A percentile compares a stretch with the other conserved stretches of the same genome.
Evolutionary conservation across 2,329 filamentous ascomycete genomes (phyloP).

Genomic region (Aureobasidium namibiae): DNA sequence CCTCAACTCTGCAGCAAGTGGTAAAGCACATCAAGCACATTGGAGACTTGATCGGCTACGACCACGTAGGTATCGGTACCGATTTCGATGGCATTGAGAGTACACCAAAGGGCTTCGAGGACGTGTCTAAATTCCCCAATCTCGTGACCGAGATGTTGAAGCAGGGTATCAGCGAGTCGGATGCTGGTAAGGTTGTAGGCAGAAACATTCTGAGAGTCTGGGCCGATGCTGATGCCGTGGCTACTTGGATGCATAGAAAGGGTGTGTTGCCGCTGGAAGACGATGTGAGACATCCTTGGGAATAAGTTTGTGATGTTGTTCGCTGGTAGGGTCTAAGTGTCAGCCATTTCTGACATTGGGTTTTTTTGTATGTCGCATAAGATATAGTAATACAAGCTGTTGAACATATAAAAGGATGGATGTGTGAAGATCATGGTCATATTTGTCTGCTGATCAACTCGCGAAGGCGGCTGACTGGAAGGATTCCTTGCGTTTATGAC

Average conservation of each 20-base stretch:
- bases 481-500: neutral
- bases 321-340: too few species aligned
- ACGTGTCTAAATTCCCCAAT: conserved; percentile 75
- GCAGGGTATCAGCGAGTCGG: conserved; percentile 63
- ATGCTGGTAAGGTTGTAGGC: conserved; percentile 68
- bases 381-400: neutral
- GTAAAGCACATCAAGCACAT: conserved; percentile 76
- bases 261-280: conserved; percentile 36
- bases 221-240: conserved; percentile 67
- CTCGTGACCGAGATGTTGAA: conserved; percentile 67
- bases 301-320: neutral
- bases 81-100: conserved; percentile 74
- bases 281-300: conserved; percentile 20
- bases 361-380: neutral
- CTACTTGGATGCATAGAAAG: conserved; percentile 52
- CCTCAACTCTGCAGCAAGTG: conserved; percentile 69
- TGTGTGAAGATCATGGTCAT: neutral
- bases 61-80: conserved; percentile 79
- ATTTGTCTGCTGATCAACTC: neutral
- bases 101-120: conserved; percentile 68
- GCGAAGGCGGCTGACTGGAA: neutral
- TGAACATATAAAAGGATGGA: neutral
- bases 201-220: conserved; percentile 79
- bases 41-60: conserved; percentile 73
- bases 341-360: too few species aligned